These are phyloP conservation scores for Eudorina sp. DNA, from an alignment of 139 green algal genomes.

Conservation along the genomic window DNA sequence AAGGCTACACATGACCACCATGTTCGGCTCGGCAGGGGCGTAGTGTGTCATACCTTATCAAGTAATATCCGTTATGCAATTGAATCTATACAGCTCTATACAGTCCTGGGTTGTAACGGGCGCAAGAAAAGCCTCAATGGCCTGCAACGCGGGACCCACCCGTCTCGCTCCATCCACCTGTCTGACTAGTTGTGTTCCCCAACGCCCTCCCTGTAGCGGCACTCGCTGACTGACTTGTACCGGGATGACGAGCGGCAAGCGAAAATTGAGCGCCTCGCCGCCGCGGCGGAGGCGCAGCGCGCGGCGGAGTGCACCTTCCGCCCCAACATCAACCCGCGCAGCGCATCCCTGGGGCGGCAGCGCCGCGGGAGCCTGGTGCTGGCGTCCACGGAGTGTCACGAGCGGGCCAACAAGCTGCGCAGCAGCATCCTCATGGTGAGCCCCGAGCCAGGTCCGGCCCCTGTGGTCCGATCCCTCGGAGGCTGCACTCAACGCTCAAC, in stretches of 20 bases:
- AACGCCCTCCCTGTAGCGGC: conserved; percentile 39
- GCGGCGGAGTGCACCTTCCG: conserved; percentile 59
- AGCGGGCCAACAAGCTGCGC: conserved; percentile 36
- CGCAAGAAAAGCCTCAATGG: too few species aligned
- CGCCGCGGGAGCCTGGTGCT: conserved; percentile 36
- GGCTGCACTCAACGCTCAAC: too few species aligned
- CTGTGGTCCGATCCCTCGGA: too few species aligned
- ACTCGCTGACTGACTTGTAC: conserved; percentile 45
- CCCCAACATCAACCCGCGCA: conserved; percentile 55
- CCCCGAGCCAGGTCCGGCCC: not conserved
- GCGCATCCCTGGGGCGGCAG: conserved; percentile 34
- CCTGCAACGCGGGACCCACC: too few species aligned
- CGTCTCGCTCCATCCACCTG: too few species aligned
- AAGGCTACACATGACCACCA: too few species aligned
- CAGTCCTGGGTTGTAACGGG: too few species aligned
- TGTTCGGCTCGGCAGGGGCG: too few species aligned
- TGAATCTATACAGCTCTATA: too few species aligned
- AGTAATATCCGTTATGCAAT: too few species aligned
- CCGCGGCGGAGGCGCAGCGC: not conserved
- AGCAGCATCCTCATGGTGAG: conserved; percentile 35
- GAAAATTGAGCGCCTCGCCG: conserved; percentile 30
- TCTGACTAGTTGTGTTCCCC: not conserved
- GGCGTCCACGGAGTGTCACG: not conserved
- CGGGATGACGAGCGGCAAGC: conserved; percentile 1
- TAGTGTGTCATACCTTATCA: too few species aligned